phyloP scores from a whole-genome alignment of 1,284 basidiomycete species.

The Chiua sp. region DNA sequence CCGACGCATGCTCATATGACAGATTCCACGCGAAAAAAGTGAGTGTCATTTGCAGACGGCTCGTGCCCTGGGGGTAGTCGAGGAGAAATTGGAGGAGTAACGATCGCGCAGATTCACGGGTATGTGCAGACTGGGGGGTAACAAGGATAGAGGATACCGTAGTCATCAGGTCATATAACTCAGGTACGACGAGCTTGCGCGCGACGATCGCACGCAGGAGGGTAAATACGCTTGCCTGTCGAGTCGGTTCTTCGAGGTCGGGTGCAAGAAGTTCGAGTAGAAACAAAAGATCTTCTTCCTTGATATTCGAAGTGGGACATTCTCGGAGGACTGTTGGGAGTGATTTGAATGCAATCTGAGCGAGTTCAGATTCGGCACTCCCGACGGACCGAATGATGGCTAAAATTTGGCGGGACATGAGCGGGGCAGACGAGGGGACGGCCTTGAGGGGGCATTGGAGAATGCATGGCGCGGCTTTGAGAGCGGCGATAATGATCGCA shows the following conservation, averaged over 20 bases:
- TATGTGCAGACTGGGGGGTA: conserved; percentile 89
- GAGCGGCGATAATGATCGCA: conserved; percentile 78
- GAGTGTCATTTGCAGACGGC: conserved; percentile 88
- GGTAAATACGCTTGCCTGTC: conserved; percentile 88
- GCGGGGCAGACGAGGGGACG: conserved; percentile 79
- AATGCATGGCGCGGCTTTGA: conserved; percentile 85
- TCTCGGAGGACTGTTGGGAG: conserved; percentile 89
- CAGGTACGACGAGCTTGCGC: conserved; percentile 92
- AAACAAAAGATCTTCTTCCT: conserved; percentile 89
- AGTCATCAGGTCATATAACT: conserved; percentile 97
- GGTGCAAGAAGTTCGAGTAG: conserved; percentile 87
- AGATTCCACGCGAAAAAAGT: conserved; percentile 95
- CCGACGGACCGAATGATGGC: conserved; percentile 86
- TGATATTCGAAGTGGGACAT: conserved; percentile 78
- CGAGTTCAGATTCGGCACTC: conserved; percentile 88
- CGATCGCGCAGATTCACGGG: conserved; percentile 91
- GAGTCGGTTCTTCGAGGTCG: conserved; percentile 93
- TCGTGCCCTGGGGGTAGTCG: conserved; percentile 97
- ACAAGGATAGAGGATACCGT: conserved; percentile 95
- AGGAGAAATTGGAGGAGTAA: conserved; percentile 94
- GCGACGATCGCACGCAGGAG: conserved; percentile 93
- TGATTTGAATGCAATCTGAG: conserved; percentile 89
- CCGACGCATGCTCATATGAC: conserved; percentile 91
- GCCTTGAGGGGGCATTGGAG: conserved; percentile 86
- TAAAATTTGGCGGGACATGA: conserved; percentile 88